Evolutionary conservation across 129 eudicot species (phyloP).

Genomic region (Flaveria bidentis): DNA sequence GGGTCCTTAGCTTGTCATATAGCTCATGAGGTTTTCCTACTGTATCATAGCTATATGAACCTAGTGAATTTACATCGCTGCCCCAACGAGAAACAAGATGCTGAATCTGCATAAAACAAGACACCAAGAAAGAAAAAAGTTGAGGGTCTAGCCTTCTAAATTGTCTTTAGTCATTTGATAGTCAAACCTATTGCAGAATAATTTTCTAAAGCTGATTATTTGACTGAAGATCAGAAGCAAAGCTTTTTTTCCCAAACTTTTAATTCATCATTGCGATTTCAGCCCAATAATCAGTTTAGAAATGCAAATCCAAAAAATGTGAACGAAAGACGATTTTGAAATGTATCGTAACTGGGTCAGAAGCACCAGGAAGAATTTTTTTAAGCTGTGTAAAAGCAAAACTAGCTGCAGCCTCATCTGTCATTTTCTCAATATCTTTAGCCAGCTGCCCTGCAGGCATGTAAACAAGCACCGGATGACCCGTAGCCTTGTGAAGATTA

Average conservation of each 20-base stretch:
- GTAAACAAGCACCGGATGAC: slow-evolving; percentile 88
- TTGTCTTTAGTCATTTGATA: too few species aligned
- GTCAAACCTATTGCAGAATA: too few species aligned
- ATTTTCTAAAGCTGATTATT: too few species aligned
- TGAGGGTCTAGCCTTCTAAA: neutral
- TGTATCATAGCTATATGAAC: slow-evolving; percentile 86
- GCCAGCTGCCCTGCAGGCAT: slow-evolving; percentile 99
- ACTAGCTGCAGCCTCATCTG: slow-evolving; percentile 87
- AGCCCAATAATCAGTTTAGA: neutral
- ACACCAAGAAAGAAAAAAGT: neutral
- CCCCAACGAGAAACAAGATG: slow-evolving; percentile 93
- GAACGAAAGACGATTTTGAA: neutral
- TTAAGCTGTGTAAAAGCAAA: slow-evolving; percentile 78
- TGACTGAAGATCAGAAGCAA: too few species aligned
- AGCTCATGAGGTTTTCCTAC: slow-evolving; percentile 95
- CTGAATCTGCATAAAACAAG: slow-evolving; percentile 61
- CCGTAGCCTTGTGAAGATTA: slow-evolving; percentile 96
- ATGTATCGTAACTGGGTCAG: slow-evolving; percentile 56
- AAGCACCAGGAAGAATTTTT: slow-evolving; percentile 83
- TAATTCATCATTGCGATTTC: too few species aligned
- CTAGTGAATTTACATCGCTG: slow-evolving; percentile 73
- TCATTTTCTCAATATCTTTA: slow-evolving; percentile 77
- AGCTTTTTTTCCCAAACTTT: too few species aligned
- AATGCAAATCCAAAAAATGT: neutral
- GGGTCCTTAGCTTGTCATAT: slow-evolving; percentile 83